Percentiles rank a stretch among this genome's conserved stretches.
Evolutionary conservation across 1,284 basidiomycete genomes (phyloP).

Genomic region (Apiotrichum porosum): DNA sequence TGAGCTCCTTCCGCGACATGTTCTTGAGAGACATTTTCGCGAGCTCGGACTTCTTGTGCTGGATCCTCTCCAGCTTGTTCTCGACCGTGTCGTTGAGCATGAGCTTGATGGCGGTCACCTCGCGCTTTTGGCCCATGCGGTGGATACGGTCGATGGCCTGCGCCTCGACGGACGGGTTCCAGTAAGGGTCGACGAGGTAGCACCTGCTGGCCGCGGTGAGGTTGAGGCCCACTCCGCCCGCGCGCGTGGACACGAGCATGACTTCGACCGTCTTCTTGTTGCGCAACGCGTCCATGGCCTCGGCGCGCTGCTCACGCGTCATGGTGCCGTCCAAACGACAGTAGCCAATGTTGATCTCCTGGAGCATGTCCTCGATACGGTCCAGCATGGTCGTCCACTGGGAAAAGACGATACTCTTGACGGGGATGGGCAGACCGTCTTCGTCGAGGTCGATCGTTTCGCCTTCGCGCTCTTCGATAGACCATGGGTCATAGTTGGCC

Average conservation of each 20-base stretch:
- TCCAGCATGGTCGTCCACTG: conserved; percentile 97
- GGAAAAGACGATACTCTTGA: conserved; percentile 88
- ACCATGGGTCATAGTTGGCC: conserved; percentile 70
- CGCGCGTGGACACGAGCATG: conserved; percentile 88
- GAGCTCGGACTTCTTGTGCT: conserved; percentile 88
- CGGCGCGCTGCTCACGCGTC: conserved; percentile 85
- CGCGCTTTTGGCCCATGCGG: conserved; percentile 84
- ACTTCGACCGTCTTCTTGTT: conserved; percentile 80
- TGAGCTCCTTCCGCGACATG: conserved; percentile 74
- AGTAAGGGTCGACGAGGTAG: conserved; percentile 84
- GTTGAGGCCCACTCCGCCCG: conserved; percentile 94
- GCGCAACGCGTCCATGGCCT: conserved; percentile 85
- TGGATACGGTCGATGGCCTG: conserved; percentile 94
- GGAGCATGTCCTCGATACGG: conserved; percentile 86
- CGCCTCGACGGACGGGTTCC: conserved; percentile 95
- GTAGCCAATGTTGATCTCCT: conserved; percentile 71
- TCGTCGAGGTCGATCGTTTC: conserved; percentile 55
- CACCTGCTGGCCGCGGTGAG: conserved; percentile 86
- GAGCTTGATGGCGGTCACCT: conserved; percentile 84
- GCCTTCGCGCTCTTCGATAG: conserved; percentile 61
- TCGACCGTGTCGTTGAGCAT: conserved; percentile 94
- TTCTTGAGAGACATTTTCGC: conserved; percentile 81
- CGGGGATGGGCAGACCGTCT: conserved; percentile 52
- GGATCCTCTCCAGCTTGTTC: conserved; percentile 78
- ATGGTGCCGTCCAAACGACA: conserved; percentile 93